phyloP scores from a whole-genome alignment of 2,329 filamentous ascomycete genomes.

The Dichotomopilus funicola region DNA sequence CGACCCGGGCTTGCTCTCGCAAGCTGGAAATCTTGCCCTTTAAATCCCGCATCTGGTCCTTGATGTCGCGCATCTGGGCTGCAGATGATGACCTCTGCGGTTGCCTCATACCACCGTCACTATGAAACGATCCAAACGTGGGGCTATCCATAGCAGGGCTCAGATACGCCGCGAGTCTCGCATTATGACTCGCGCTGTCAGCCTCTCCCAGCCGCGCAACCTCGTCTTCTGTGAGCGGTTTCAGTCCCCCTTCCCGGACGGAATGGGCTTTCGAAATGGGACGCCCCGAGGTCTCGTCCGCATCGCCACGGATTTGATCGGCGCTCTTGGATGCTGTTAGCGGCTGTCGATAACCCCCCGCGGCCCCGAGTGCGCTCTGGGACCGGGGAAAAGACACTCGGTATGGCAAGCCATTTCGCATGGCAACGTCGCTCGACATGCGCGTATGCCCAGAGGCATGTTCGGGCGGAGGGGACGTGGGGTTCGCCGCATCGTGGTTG shows the following conservation, averaged over 20 bases:
- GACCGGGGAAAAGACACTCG: constrained; percentile 48
- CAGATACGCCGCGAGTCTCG: constrained; percentile 33
- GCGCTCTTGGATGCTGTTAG: constrained; percentile 38
- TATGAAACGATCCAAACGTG: constrained; percentile 33
- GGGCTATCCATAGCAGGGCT: constrained; percentile 46
- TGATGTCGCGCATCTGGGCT: constrained; percentile 65
- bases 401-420: constrained; percentile 39
- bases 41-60: constrained; percentile 78
- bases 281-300: constrained; percentile 27
- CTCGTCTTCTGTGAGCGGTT: constrained; percentile 50
- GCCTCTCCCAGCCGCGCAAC: constrained; percentile 23
- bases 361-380: constrained; percentile 56
- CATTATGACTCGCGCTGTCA: constrained; percentile 23
- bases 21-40: constrained; percentile 79
- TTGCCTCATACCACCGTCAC: constrained; percentile 33
- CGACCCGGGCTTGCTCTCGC: constrained; percentile 70
- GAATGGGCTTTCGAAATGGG: constrained; percentile 35
- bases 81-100: constrained; percentile 61
- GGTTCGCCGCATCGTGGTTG: constrained; percentile 12
- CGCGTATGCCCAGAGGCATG: constrained; percentile 47
- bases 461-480: constrained; percentile 11
- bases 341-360: constrained; percentile 51
- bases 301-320: constrained; percentile 33
- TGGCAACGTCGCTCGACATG: constrained; percentile 55
- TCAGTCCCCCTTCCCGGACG: constrained; percentile 39